These are phyloP conservation scores for Kuraishia floccosa DNA, from an alignment of 805 yeast species.

Conservation along the genomic window DNA sequence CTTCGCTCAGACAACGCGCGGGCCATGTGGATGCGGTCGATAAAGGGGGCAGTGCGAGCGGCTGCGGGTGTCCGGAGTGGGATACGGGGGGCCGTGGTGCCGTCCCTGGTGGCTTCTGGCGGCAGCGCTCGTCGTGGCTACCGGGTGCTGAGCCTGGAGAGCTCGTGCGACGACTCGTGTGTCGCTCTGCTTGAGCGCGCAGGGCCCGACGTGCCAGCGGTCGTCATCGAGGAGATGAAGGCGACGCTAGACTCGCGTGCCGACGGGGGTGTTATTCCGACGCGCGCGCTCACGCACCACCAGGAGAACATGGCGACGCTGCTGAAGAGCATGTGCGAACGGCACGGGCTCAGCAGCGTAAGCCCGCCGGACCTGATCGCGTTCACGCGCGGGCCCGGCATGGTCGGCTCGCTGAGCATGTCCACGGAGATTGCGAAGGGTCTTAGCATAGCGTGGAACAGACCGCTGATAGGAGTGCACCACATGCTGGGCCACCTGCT, in stretches of 20 bases:
- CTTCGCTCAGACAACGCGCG: too few species aligned
- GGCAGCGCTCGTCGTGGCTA: conserved; percentile 29
- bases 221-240: conserved; percentile 46
- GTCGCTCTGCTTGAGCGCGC: conserved; percentile 61
- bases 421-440: conserved; percentile 86
- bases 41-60: too few species aligned
- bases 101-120: too few species aligned
- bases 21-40: too few species aligned
- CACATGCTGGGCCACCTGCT: conserved; percentile 93
- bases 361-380: conserved; percentile 63
- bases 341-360: conserved; percentile 16
- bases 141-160: conserved; percentile 75
- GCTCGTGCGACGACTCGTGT: conserved; percentile 94
- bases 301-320: conserved; percentile 42
- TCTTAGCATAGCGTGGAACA: conserved; percentile 61
- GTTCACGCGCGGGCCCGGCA: conserved; percentile 94
- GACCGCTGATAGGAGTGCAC: conserved; percentile 82
- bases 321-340: conserved; percentile 30
- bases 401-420: conserved; percentile 79
- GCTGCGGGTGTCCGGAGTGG: too few species aligned
- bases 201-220: conserved; percentile 24
- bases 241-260: conserved; percentile 52
- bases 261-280: conserved; percentile 83
- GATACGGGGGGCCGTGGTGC: too few species aligned
- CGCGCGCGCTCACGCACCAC: conserved; percentile 75